A percentile compares a stretch with the other conserved stretches of the same genome.
Evolutionary conservation across 1,284 basidiomycete species (phyloP).

Genomic region (Moniliella sp.): DNA sequence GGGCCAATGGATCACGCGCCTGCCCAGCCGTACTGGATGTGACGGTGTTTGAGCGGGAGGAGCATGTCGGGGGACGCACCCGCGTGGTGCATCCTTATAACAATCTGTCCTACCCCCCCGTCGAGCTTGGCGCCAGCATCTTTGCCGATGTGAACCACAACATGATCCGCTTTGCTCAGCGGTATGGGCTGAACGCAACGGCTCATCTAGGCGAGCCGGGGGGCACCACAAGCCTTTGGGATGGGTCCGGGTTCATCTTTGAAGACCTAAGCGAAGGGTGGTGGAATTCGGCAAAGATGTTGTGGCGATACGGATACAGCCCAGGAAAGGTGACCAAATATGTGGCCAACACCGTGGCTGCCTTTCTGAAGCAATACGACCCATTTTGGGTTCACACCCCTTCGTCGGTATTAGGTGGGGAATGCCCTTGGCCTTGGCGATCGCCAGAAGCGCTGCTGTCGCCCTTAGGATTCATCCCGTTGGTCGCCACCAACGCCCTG

Average conservation of each 20-base stretch:
- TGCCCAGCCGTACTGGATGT: slow-evolving; percentile 42
- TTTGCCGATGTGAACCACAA: slow-evolving; percentile 66
- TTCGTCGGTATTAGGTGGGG: not conserved
- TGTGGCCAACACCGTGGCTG: slow-evolving; percentile 42
- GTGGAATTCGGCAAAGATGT: slow-evolving; percentile 24
- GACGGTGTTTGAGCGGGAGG: slow-evolving; percentile 57
- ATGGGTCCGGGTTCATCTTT: slow-evolving; percentile 41
- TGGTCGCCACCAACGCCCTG: slow-evolving; percentile 5
- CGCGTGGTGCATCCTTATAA: slow-evolving; percentile 55
- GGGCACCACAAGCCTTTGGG: slow-evolving; percentile 44
- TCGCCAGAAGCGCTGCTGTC: slow-evolving; percentile 44
- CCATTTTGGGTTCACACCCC: slow-evolving; percentile 39
- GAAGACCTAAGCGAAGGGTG: slow-evolving; percentile 16
- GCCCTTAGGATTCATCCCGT: slow-evolving; percentile 40
- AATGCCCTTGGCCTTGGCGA: slow-evolving; percentile 40
- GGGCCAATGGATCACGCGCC: not conserved
- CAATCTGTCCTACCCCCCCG: slow-evolving; percentile 42
- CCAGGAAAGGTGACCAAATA: slow-evolving; percentile 41
- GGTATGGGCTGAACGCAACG: slow-evolving; percentile 2
- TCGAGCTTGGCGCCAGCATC: slow-evolving; percentile 68
- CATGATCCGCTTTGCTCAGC: slow-evolving; percentile 10
- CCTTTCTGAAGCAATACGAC: slow-evolving; percentile 45
- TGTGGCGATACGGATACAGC: slow-evolving; percentile 56
- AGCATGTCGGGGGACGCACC: slow-evolving; percentile 62
- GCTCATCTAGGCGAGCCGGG: slow-evolving; percentile 3